phyloP scores from a whole-genome alignment of 331 rosid genomes.

The Pyrus hybrid region DNA sequence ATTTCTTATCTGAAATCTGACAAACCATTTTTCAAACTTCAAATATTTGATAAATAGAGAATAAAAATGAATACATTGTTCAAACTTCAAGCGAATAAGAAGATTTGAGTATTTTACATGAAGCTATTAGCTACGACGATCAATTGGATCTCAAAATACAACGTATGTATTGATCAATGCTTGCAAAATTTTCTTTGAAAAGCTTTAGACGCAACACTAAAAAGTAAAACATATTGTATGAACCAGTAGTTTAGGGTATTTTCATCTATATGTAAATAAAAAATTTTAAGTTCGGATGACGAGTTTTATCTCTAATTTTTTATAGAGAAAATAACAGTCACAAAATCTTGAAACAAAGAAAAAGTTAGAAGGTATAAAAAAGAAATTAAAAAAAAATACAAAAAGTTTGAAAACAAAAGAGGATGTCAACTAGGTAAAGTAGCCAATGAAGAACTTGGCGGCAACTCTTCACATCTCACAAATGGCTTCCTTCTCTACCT shows the following conservation, averaged over 20 bases:
- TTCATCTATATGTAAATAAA: neutral
- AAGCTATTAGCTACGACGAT: neutral
- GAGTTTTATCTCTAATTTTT: neutral
- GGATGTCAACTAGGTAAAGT: neutral
- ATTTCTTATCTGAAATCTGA: no score
- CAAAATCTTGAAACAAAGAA: neutral
- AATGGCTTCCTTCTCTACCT: constrained; percentile 2
- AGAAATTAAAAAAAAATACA: neutral
- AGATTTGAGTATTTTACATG: neutral
- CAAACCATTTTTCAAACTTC: neutral
- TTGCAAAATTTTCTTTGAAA: no score
- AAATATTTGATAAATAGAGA: neutral
- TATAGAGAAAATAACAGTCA: neutral
- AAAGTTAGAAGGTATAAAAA: neutral
- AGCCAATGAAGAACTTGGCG: neutral
- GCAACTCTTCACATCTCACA: neutral
- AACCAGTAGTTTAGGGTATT: neutral
- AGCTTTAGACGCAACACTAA: no score
- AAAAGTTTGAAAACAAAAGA: neutral
- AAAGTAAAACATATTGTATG: no score
- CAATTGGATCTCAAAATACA: neutral
- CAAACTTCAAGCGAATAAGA: neutral
- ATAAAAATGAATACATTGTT: neutral
- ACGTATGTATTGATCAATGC: no score
- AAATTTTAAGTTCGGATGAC: no score